These are phyloP conservation scores for Vitis hybrid DNA, from an alignment of 177 flowering plant genomes.

Conservation along the genomic window DNA sequence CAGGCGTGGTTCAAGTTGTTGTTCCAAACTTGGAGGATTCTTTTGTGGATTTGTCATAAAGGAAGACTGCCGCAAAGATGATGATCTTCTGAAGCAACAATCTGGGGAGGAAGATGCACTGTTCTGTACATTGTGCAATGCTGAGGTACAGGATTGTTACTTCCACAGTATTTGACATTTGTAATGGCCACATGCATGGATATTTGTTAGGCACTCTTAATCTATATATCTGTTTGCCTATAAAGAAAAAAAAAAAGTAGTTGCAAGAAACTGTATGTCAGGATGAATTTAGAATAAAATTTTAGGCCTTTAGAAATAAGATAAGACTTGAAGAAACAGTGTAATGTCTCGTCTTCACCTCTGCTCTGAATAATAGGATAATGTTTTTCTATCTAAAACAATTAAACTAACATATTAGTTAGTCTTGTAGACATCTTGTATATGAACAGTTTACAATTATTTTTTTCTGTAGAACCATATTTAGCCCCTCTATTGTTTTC, in stretches of 20 bases:
- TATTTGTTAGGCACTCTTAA: too few relatives aligned
- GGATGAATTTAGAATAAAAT: too few relatives aligned
- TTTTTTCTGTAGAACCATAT: background rate
- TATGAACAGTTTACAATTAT: background rate
- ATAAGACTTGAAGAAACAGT: background rate
- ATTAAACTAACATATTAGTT: background rate
- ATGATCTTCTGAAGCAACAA: slow-evolving; percentile 42
- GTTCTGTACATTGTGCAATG: slow-evolving; percentile 94
- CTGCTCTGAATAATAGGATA: too few relatives aligned
- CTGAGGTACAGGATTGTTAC: slow-evolving; percentile 57
- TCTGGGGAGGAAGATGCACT: slow-evolving; percentile 77
- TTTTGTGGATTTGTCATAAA: slow-evolving; percentile 63
- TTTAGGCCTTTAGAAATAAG: too few relatives aligned
- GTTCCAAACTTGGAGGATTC: slow-evolving; percentile 50
- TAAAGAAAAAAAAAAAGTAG: too few relatives aligned
- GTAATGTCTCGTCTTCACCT: background rate
- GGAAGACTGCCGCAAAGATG: slow-evolving; percentile 81
- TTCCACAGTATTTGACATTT: slow-evolving; percentile 2
- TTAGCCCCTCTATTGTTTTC: background rate
- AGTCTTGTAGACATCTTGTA: background rate
- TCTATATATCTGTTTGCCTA: too few relatives aligned
- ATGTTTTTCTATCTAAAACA: background rate
- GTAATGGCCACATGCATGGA: background rate
- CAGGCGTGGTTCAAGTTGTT: slow-evolving; percentile 35
- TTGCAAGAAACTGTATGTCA: too few relatives aligned